These are phyloP conservation scores for Rhizophagus sp. DNA, from an alignment of 192 early-diverging fungal genomes.

Conservation along the genomic window DNA sequence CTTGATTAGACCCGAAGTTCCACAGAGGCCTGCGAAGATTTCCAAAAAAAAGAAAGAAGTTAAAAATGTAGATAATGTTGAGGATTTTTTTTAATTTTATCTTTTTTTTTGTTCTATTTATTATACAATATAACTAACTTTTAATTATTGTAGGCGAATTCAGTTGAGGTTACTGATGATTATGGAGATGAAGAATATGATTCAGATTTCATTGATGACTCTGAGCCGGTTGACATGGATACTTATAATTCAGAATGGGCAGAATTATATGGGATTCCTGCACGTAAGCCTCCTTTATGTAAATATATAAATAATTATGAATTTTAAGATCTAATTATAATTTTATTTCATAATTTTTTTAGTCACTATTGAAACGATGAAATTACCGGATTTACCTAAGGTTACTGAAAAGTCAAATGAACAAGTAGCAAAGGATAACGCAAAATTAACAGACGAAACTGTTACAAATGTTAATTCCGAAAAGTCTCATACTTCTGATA, in stretches of 20 bases:
- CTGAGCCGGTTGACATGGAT: not conserved
- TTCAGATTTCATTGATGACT: constrained; percentile 8
- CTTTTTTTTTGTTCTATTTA: not conserved
- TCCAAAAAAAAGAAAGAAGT: not conserved
- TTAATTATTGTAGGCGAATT: not conserved
- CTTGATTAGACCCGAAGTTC: not conserved
- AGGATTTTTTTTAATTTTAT: not conserved
- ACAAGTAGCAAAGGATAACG: not conserved
- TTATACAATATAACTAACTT: not conserved
- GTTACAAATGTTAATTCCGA: not conserved
- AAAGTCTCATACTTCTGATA: not conserved
- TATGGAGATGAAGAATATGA: not conserved
- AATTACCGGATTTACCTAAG: not conserved
- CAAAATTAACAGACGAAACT: too few species aligned
- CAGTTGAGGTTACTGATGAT: not conserved
- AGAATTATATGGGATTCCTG: not conserved
- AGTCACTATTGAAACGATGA: not conserved
- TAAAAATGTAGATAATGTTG: not conserved
- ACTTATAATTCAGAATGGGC: not conserved
- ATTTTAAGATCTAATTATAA: not conserved
- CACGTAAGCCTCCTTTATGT: not conserved
- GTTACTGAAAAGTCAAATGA: not conserved
- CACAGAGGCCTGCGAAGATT: not conserved
- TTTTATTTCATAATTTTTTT: not conserved
- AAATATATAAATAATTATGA: not conserved